A percentile compares a stretch with the other conserved stretches of the same genome.
Conservation (phyloP, 176 grass and related monocot genomes). For the Phyllostachys edulis region DNA sequence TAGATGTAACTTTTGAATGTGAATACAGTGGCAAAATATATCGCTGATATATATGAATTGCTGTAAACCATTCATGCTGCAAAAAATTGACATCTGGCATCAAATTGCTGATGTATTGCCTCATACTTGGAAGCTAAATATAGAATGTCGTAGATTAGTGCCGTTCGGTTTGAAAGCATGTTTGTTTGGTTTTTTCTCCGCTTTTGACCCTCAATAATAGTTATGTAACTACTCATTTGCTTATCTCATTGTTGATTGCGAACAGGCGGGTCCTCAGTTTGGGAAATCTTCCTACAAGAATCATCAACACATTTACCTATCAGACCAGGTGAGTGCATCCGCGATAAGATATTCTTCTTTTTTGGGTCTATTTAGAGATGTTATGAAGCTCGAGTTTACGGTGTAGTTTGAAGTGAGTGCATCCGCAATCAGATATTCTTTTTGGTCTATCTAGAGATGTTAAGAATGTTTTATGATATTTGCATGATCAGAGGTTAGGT, state of each 20-base stretch:
- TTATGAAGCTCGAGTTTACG: slow-evolving; percentile 7
- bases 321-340: slow-evolving; percentile 64
- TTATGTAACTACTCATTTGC: slow-evolving; percentile 20
- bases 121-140: slow-evolving; percentile 1
- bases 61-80: too few species aligned
- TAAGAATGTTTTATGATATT: too few species aligned
- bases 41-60: too few species aligned
- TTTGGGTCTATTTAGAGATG: neutral
- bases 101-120: too few species aligned
- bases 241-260: slow-evolving; percentile 29
- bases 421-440: too few species aligned
- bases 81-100: too few species aligned
- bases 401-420: too few species aligned
- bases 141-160: neutral
- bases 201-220: neutral
- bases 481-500: too few species aligned
- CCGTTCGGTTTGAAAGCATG: neutral
- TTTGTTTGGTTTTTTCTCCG: neutral
- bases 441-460: too few species aligned
- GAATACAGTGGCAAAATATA: too few species aligned
- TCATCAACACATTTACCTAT: slow-evolving; percentile 74
- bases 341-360: neutral
- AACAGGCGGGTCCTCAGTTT: slow-evolving; percentile 76
- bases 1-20: too few species aligned
- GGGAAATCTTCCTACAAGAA: slow-evolving; percentile 72